A percentile compares a stretch with the other conserved stretches of the same genome.
phyloP scores from a whole-genome alignment of 1,139 yeast species.

The Yamadazyma mexicana region DNA sequence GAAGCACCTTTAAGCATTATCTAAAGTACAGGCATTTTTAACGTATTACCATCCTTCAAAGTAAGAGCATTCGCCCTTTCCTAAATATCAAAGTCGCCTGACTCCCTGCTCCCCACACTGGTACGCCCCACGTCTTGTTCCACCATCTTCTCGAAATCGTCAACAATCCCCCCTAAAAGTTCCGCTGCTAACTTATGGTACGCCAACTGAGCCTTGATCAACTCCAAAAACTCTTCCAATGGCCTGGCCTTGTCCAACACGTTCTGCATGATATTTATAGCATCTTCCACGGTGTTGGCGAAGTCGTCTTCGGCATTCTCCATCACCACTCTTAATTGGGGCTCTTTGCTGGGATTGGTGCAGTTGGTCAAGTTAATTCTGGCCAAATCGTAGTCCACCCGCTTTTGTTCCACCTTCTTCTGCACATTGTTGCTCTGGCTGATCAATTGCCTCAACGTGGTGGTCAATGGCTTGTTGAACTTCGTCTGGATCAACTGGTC shows the following conservation, averaged over 20 bases:
- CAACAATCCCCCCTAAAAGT: slow-evolving; percentile 63
- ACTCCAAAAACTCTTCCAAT: slow-evolving; percentile 65
- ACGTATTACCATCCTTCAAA: no score
- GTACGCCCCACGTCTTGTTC: slow-evolving; percentile 38
- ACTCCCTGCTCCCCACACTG: slow-evolving; percentile 28
- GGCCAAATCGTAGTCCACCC: slow-evolving; percentile 79
- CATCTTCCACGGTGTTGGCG: slow-evolving; percentile 89
- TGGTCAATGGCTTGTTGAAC: slow-evolving; percentile 67
- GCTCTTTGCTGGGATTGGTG: slow-evolving; percentile 73
- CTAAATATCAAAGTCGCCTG: slow-evolving; percentile 49
- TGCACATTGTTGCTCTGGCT: slow-evolving; percentile 71
- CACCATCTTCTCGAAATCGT: slow-evolving; percentile 62
- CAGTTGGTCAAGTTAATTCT: slow-evolving; percentile 63
- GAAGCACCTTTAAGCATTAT: no score
- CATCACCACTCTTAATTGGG: slow-evolving; percentile 72
- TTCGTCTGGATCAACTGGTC: slow-evolving; percentile 70
- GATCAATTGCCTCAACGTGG: slow-evolving; percentile 64
- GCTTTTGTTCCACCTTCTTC: slow-evolving; percentile 73
- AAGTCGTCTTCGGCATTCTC: slow-evolving; percentile 89
- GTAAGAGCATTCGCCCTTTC: no score
- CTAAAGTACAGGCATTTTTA: no score
- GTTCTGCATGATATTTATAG: slow-evolving; percentile 80
- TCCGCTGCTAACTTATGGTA: slow-evolving; percentile 79
- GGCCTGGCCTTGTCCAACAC: slow-evolving; percentile 77
- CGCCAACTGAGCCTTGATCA: slow-evolving; percentile 78